Conservation (phyloP, 768 basidiomycete genomes). For the Naganishia antarctica region DNA sequence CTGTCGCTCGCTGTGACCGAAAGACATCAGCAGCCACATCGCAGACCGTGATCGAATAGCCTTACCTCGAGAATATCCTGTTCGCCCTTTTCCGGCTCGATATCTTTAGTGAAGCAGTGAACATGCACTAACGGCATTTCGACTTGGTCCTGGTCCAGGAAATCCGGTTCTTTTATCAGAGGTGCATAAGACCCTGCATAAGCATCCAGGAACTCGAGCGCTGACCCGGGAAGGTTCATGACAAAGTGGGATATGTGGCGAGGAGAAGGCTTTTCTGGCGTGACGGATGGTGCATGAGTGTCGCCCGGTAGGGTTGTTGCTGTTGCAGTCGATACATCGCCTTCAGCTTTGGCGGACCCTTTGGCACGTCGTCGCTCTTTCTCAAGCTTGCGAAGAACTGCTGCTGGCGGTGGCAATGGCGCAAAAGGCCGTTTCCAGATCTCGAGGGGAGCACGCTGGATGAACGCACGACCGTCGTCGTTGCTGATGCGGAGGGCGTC, state of each 20-base stretch:
- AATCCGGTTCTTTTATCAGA: conserved; percentile 46
- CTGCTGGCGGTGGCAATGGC: conserved; percentile 37
- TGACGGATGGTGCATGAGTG: not conserved
- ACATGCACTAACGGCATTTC: conserved; percentile 87
- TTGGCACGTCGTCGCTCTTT: conserved; percentile 53
- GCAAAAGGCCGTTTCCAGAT: conserved; percentile 66
- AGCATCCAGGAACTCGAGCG: conserved; percentile 80
- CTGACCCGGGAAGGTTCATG: conserved; percentile 96
- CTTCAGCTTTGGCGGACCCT: conserved; percentile 49
- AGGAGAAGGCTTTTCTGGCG: conserved; percentile 25
- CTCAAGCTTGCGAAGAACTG: conserved; percentile 26
- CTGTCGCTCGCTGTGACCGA: conserved; percentile 62
- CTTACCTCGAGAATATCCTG: conserved; percentile 75
- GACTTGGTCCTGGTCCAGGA: conserved; percentile 53
- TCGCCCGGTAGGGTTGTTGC: not conserved
- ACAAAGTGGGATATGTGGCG: conserved; percentile 74
- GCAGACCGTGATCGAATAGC: not conserved
- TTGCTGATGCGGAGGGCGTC: conserved; percentile 67
- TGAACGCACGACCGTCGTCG: conserved; percentile 83
- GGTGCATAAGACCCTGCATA: conserved; percentile 67
- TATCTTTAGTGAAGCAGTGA: conserved; percentile 88
- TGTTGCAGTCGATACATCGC: conserved; percentile 29
- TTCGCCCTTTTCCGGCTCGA: conserved; percentile 64
- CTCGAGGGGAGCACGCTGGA: conserved; percentile 57
- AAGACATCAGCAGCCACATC: not conserved